phyloP scores from a whole-genome alignment of 495 filamentous ascomycete genomes.

The Terfezia claveryi region DNA sequence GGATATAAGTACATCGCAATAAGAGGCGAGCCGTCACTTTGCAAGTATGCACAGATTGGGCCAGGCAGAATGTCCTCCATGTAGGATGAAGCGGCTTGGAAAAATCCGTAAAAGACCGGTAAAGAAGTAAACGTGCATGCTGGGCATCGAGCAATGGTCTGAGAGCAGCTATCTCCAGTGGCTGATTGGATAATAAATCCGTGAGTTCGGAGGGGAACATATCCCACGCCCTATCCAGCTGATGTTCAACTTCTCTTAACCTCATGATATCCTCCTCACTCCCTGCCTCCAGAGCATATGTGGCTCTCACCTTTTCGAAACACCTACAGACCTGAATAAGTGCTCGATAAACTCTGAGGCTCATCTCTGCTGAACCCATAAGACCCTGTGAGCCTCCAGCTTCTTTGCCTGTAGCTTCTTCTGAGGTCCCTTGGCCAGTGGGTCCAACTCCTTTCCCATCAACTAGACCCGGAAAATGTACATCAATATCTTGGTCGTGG shows the following conservation, averaged over 20 bases:
- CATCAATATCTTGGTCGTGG: slow-evolving; percentile 13
- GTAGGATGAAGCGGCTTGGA: background rate
- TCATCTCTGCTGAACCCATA: background rate
- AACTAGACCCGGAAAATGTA: slow-evolving; percentile 7
- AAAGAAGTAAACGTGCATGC: slow-evolving; percentile 18
- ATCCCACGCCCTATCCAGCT: slow-evolving; percentile 17
- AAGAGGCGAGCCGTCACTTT: slow-evolving; percentile 16
- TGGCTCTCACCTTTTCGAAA: slow-evolving; percentile 6
- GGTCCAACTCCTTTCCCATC: background rate
- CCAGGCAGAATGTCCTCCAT: slow-evolving; percentile 16
- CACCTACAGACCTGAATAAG: slow-evolving; percentile 13
- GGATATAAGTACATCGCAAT: slow-evolving; percentile 9
- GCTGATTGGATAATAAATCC: slow-evolving; percentile 9
- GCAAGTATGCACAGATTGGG: slow-evolving; percentile 14
- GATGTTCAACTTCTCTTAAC: slow-evolving; percentile 13
- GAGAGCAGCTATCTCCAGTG: slow-evolving; percentile 13
- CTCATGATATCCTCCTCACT: slow-evolving; percentile 11
- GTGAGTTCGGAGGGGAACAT: slow-evolving; percentile 14
- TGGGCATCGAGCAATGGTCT: slow-evolving; percentile 17
- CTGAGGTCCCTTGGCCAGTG: background rate
- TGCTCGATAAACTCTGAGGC: slow-evolving; percentile 9
- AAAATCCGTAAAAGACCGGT: slow-evolving; percentile 16
- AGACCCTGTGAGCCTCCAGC: background rate
- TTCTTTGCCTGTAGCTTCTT: too few species aligned
- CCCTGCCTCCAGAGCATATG: slow-evolving; percentile 8